Evolutionary conservation across 192 early-diverging fungal species (phyloP), one percentile per base, ranked within the genome.

Genomic region (Chytriomyces hyalinus): DNA sequence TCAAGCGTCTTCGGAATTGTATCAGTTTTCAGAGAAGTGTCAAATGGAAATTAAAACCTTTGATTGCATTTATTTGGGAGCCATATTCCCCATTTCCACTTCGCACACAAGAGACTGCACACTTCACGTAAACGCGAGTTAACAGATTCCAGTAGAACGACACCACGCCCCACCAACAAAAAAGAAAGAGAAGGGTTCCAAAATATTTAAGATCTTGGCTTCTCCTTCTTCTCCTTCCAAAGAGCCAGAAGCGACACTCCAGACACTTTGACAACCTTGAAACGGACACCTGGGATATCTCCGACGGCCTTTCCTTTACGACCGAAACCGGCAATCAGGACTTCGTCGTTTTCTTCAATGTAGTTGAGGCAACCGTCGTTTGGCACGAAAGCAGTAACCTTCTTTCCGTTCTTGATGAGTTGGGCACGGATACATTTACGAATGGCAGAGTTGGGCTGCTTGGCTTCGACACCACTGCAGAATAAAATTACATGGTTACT

Each of bases 161-260:
- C 36, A 36, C 36, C 36, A 36, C 36, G 36, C 36, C 36, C 36
- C 36, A 4, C 36, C 36, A 36, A 36, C 36, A 36, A 36, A 36
- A 36, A 36, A 36, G 36, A 36, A 36, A 36, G 36, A 36, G 36
- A 36, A 36, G 36, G 4, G 4, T 3, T 36, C 36, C 36, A 57
- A 57, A 61, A n/a, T 61, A 67, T 67, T 81, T 85, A 85, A 48
- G 84, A 86, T 81, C 97, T 91, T 81, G 95, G 95, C 93, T 99
- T 99, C 92, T 98, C 98, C 94, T 99, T 99, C 96, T 99, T 99
- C 90, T 99, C 98, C 92, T 98, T 99, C 92, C 94, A 99, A 86
- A 99, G 87, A 82, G 98, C 97, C 72, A 98, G 88, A 79, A 99
- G 96, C 61, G 97, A 94, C 80, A 99, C 98, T 88, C 97, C 97